Conservation (phyloP, 495 filamentous ascomycete genomes). For the Bombardia bombarda region DNA sequence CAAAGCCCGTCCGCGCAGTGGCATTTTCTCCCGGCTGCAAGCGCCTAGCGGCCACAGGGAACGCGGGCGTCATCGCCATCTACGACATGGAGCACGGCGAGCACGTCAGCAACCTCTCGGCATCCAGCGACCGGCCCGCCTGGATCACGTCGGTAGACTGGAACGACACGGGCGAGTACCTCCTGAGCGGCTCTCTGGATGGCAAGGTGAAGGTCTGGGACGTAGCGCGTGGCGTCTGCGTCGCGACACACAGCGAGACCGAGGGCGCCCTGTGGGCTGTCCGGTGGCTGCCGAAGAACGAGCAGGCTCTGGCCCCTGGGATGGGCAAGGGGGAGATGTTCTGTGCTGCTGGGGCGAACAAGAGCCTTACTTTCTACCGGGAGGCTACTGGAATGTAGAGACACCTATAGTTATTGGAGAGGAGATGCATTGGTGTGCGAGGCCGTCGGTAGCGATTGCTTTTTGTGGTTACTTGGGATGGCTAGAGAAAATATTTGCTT, state of each 20-base stretch:
- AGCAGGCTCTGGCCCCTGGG: slow-evolving; percentile 23
- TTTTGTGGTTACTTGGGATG: neutral
- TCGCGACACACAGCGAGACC: slow-evolving; percentile 87
- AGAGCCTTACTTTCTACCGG: slow-evolving; percentile 79
- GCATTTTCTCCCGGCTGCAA: slow-evolving; percentile 80
- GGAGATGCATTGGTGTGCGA: neutral
- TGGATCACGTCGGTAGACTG: slow-evolving; percentile 90
- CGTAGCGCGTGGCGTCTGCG: slow-evolving; percentile 69
- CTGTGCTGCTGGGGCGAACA: slow-evolving; percentile 72
- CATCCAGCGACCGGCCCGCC: slow-evolving; percentile 49
- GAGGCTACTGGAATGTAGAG: slow-evolving; percentile 71
- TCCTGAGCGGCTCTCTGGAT: slow-evolving; percentile 80
- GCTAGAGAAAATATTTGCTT: too few relatives aligned
- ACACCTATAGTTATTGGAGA: neutral
- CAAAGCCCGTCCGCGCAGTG: slow-evolving; percentile 75
- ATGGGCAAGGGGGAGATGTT: slow-evolving; percentile 73
- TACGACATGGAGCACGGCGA: slow-evolving; percentile 90
- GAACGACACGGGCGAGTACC: slow-evolving; percentile 89
- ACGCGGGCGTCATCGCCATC: slow-evolving; percentile 78
- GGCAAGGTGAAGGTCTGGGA: slow-evolving; percentile 96
- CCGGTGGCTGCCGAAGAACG: slow-evolving; percentile 76
- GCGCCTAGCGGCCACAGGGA: slow-evolving; percentile 85
- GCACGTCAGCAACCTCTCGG: slow-evolving; percentile 75
- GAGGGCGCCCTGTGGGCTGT: slow-evolving; percentile 81
- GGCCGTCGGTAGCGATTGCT: neutral